A percentile compares a stretch with the other conserved stretches of the same genome.
Evolutionary conservation across 164 flowering plant species (phyloP).

Genomic region (Taxillus chinensis): DNA sequence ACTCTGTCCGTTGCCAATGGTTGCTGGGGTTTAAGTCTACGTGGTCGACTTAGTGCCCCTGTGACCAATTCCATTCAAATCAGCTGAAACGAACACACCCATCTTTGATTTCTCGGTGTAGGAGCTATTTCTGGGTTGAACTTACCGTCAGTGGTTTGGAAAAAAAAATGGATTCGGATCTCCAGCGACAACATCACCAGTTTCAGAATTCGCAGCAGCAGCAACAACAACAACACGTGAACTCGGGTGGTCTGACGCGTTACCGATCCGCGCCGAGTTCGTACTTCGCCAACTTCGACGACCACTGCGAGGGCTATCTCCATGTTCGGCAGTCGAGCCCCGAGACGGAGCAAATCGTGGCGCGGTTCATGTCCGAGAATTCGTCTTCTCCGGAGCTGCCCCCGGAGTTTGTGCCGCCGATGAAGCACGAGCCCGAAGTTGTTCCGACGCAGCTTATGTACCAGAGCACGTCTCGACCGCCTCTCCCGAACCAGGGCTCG

Average conservation of each 20-base stretch:
- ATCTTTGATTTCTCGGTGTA: too few relatives aligned
- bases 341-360: constrained; percentile 33
- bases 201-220: constrained; percentile 19
- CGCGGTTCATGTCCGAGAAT: constrained; percentile 22
- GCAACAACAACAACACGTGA: constrained; percentile 22
- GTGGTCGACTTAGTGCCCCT: too few relatives aligned
- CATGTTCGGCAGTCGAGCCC: constrained; percentile 33
- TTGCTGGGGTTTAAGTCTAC: too few relatives aligned
- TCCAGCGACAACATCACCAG: constrained; percentile 17
- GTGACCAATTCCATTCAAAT: too few relatives aligned
- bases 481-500: constrained; percentile 16
- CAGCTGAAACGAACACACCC: too few relatives aligned
- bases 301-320: constrained; percentile 23
- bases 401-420: background rate
- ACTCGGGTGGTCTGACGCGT: constrained; percentile 36
- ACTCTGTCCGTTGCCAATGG: too few relatives aligned
- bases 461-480: constrained; percentile 19
- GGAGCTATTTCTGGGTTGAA: too few relatives aligned
- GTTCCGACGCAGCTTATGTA: constrained; percentile 21
- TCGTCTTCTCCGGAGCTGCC: background rate
- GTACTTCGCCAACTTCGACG: constrained; percentile 29
- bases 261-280: constrained; percentile 65
- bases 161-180: constrained; percentile 28
- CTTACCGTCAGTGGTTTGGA: background rate
- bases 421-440: constrained; percentile 12